phyloP scores from a whole-genome alignment of 148 eudicot species.

The Polygonum aviculare region DNA sequence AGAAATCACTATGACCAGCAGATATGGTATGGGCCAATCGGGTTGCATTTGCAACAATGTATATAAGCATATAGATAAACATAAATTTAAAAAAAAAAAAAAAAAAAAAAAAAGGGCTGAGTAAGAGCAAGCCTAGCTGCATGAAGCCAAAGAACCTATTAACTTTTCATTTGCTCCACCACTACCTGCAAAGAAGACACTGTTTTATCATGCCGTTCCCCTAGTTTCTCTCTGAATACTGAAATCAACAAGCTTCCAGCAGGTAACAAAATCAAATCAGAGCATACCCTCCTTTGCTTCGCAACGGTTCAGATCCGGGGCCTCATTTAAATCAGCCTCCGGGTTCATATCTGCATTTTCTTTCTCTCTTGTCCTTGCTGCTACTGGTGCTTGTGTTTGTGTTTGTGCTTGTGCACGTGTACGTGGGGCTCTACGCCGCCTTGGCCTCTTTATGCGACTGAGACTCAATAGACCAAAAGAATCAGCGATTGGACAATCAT shows the following conservation, averaged over 20 bases:
- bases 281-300: neutral
- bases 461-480: neutral
- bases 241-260: neutral
- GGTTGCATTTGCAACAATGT: neutral
- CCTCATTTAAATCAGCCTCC: neutral
- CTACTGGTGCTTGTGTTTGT: neutral
- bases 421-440: neutral
- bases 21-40: neutral
- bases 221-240: neutral
- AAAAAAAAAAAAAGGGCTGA: neutral
- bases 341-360: neutral
- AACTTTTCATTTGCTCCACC: constrained; percentile 2
- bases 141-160: neutral
- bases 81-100: neutral
- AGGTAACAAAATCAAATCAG: neutral
- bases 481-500: neutral
- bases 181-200: neutral
- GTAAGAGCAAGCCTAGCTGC: neutral
- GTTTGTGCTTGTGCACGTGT: no score
- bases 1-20: neutral
- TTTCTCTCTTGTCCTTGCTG: neutral
- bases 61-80: neutral
- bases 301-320: neutral
- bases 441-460: neutral
- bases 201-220: neutral